Conservation (phyloP, 192 early-diverging fungal genomes). For the Gaertneriomyces sp. region DNA sequence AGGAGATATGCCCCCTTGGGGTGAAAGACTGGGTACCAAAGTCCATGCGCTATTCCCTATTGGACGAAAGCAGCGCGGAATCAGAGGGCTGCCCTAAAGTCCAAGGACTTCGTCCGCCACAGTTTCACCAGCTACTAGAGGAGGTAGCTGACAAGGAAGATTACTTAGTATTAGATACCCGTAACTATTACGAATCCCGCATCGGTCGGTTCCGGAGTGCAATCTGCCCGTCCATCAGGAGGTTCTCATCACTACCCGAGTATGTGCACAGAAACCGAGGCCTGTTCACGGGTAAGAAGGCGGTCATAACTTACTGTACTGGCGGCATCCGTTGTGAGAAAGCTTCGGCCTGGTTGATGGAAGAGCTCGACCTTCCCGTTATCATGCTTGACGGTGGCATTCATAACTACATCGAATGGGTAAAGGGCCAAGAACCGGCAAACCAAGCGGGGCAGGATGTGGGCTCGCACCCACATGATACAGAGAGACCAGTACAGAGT, state of each 20-base stretch:
- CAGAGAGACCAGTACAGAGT: neutral
- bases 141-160: constrained; percentile 32
- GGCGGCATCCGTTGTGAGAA: constrained; percentile 60
- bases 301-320: constrained; percentile 68
- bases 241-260: constrained; percentile 58
- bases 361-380: constrained; percentile 36
- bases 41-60: neutral
- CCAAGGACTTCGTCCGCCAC: constrained; percentile 39
- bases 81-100: neutral
- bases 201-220: constrained; percentile 62
- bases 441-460: neutral
- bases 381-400: constrained; percentile 67
- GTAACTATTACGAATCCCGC: constrained; percentile 66
- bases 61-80: neutral
- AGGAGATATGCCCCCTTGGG: constrained; percentile 65
- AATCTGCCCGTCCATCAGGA: constrained; percentile 58
- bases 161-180: constrained; percentile 50
- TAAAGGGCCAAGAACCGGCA: constrained; percentile 31
- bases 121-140: constrained; percentile 49
- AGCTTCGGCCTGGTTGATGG: constrained; percentile 50
- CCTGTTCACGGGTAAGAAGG: constrained; percentile 43
- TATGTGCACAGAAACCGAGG: constrained; percentile 49
- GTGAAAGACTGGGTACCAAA: constrained; percentile 21
- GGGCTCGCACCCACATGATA: constrained; percentile 17
- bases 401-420: constrained; percentile 70